Evolutionary conservation across 106 monocot genomes (phyloP), one percentile per base, ranked within the genome.

Genomic region (Narthecium ossifragum): DNA sequence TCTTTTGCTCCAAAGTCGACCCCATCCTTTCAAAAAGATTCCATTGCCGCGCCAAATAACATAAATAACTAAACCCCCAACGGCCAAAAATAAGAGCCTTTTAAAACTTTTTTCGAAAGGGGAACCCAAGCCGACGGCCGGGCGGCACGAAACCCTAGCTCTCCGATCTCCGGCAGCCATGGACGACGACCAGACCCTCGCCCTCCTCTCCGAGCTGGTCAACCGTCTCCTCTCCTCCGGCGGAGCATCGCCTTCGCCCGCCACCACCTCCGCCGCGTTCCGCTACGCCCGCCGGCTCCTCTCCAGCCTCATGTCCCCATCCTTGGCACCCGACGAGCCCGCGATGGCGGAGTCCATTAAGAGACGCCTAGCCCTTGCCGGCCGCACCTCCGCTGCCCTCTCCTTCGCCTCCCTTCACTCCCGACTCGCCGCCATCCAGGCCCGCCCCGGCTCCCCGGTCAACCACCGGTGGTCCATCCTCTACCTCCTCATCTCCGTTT

Each of bases 201-300:
- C 83, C 70, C 90, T 98, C 37, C 75, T 90, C 60, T 68, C 52
- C 30, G 91, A 98, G 57, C 98, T 98, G 27, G 78, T 91, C 60
- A 63, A 72, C 73, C 84, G 84, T 30, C 85, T 96, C 45, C 59
- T 78, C 65, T 66, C 85, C 29, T 26, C 62, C 41, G 46, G 66
- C 29, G n/a, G n/a, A n/a, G n/a, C n/a, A n/a, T n/a, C n/a, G n/a
- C n/a, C n/a, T n/a, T 34, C 41, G 15, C 66, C 73, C 40, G 29
- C 62, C 40, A 26, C 43, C 31, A 4, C 59, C 45, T 46, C 49
- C 61, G 23, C 31, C 3, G 55, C 75, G n/a, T 68, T 98, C 57
- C 73, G 87, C 29, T 98, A 76, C 65, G 91, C 98, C 25, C 67
- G 65, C 51, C 86, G 86, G 31, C 55, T 98, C 46, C 98, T 98